Evolutionary conservation across 2,329 filamentous ascomycete genomes (phyloP).

Genomic region (Trichoderma lentiforme): DNA sequence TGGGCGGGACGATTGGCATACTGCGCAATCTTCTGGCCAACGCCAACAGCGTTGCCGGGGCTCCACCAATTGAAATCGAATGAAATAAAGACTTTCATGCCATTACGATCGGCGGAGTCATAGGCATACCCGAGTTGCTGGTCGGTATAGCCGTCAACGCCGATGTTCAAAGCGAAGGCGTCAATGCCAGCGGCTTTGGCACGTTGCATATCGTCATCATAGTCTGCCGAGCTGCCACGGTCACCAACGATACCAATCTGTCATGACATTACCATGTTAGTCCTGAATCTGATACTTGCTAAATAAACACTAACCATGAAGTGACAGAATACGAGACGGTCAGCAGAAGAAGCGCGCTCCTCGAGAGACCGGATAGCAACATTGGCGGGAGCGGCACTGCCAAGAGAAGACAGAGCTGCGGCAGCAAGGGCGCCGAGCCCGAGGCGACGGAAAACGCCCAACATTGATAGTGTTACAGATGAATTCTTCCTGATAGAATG

Average conservation of each 20-base stretch:
- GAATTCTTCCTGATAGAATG: not conserved
- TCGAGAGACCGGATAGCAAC: constrained; percentile 11
- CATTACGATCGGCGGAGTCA: constrained; percentile 42
- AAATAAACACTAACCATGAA: constrained; percentile 35
- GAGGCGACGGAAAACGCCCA: constrained; percentile 19
- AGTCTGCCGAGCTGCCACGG: constrained; percentile 40
- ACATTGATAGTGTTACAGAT: constrained; percentile 3
- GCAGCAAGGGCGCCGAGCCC: constrained; percentile 21
- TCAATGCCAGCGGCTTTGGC: constrained; percentile 45
- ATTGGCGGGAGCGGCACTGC: constrained; percentile 12
- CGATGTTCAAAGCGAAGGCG: constrained; percentile 50
- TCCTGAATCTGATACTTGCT: not conserved
- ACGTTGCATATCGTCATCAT: constrained; percentile 45
- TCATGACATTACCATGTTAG: not conserved
- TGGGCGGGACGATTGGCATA: constrained; percentile 44
- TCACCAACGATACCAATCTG: constrained; percentile 33
- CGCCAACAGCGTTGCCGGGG: constrained; percentile 34
- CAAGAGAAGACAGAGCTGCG: constrained; percentile 17
- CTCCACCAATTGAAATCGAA: constrained; percentile 54
- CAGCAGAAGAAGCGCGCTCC: not conserved
- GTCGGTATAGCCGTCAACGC: constrained; percentile 41
- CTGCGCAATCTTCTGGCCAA: constrained; percentile 44
- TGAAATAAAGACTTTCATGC: constrained; percentile 54
- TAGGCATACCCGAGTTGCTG: constrained; percentile 47
- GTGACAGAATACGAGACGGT: constrained; percentile 37